Evolutionary conservation across 306 rosid species (phyloP), one percentile per base, ranked within the genome.

Genomic region (Citrullus colocynthis): DNA sequence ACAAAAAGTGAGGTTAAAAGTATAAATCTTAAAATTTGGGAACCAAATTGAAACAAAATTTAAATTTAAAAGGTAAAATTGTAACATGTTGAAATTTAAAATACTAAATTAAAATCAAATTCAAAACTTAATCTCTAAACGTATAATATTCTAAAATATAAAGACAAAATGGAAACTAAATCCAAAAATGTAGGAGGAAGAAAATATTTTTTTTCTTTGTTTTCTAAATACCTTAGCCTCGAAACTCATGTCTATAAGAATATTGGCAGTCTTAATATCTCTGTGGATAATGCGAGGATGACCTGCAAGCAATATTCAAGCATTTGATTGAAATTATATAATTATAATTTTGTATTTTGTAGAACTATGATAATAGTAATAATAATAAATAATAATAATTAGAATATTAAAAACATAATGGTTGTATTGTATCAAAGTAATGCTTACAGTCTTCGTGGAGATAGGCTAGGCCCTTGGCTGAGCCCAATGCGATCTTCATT

Each of bases 221-320:
- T 14, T 16, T 51, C 13, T 51, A 13, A 1, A 6, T 85, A 95
- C 98, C 91, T 88, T 92, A 48, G 97, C 96, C 60, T 92, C 98
- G 54, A 88, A 92, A 80, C 87, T 88, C 78, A 81, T 28, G 55
- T 95, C 97, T 24, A 95, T 80, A 24, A 95, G 84, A 88, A 95
- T 95, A 80, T 95, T 95, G 34, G 96, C 84, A 69, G 87, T 81
- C 84, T 95, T 95, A 45, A 95, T 90, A 83, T 95, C 97, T 36
- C 98, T 86, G 51, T 95, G 98, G 78, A 95, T 92, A 80, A 95
- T 95, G 59, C 93, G 91, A 30, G 98, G 98, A 82, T 92, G 98
- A 74, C 98, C 98, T 95, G 44, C 36, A 63, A 48, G 2, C 9
- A 52, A 42, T 9, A 42, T 42, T 1, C 17, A n/a, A 67, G 21